Base-by-base conservation (phyloP, 2,329 filamentous ascomycete species). In the Rhytidhysteron rufulum region DNA sequence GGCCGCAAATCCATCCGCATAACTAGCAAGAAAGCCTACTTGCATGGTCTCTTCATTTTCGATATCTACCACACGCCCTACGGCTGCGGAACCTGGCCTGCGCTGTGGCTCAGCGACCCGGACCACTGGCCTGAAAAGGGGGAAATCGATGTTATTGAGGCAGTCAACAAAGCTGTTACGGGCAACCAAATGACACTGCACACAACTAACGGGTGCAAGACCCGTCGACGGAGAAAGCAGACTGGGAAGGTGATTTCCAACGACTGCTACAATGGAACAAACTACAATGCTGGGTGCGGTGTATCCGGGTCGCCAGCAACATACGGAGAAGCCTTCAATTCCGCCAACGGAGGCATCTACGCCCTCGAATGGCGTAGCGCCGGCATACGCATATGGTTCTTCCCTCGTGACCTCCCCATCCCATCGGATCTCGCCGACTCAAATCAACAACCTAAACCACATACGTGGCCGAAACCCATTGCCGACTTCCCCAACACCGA, bases 181-280 rank as follows among this genome's bases (percentile, higher is more conserved):
- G 49, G 49, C 15, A 62, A 61, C 34, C 48, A 49, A 27, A 50
- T 60, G 30, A 53, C 56, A 3, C 43, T 62, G n/a, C 58, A 62
- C 31, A 61, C 58, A 4, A 44, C 24, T 21, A 30, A 42, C 5
- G 53, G 47, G 27, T 53, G 50, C 43, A 24, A 45, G 24, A 45
- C 54, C 37, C 11, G 39, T 13, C 40, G 41, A n/a, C 44, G 44
- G 17, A 34, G 49, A 16, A 48, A 20, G 71, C 73, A 55, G 65
- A 66, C 15, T 3, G 77, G 78, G 19, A 60, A 51, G 3, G 53
- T 73, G 18, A 57, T 67, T 16, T 68, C 67, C 0, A 65, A 66
- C 4, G 62, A 71, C 39, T 76, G 75, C 54, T 44, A 38, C 17
- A 50, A 51, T 40, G 43, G 25, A n/a, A 50, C 51, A 4, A 41